These are phyloP conservation scores for Arabidopsis hybrid DNA, from an alignment of 441 rosid species.

Conservation along the genomic window DNA sequence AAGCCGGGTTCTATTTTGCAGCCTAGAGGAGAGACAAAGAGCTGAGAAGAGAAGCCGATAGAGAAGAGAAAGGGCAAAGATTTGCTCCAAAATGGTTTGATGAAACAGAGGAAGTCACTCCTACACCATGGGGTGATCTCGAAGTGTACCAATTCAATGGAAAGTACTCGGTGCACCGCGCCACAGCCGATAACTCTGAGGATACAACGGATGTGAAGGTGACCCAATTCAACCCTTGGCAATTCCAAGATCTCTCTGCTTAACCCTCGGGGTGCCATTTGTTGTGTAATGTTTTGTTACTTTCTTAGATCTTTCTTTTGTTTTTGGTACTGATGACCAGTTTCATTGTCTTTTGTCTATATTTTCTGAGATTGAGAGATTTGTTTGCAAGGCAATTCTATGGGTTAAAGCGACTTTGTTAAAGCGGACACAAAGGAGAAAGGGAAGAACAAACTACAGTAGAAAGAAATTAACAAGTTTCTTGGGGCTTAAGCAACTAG, in stretches of 20 bases:
- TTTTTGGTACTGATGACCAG: constrained; percentile 2
- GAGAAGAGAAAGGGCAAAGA: constrained; percentile 75
- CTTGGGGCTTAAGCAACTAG: constrained; percentile 25
- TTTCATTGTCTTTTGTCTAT: background rate
- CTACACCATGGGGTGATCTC: constrained; percentile 99
- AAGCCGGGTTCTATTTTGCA: constrained; percentile 24
- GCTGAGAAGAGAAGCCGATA: constrained; percentile 82
- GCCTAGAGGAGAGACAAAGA: constrained; percentile 97
- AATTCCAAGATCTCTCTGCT: constrained; percentile 56
- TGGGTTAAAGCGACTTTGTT: background rate
- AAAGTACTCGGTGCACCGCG: constrained; percentile 70
- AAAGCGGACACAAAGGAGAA: background rate
- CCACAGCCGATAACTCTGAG: constrained; percentile 57
- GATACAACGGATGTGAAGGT: constrained; percentile 51
- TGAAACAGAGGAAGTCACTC: constrained; percentile 65
- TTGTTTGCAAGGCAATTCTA: background rate
- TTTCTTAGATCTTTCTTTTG: background rate
- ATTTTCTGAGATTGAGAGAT: no score
- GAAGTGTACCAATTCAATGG: constrained; percentile 88
- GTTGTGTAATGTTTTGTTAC: background rate
- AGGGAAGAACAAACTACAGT: background rate
- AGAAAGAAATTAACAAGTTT: background rate
- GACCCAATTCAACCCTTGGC: constrained; percentile 76
- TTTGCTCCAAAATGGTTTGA: constrained; percentile 90
- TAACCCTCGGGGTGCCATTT: constrained; percentile 28